phyloP scores from a whole-genome alignment of 495 filamentous ascomycete genomes.

The Letharia lupina region DNA sequence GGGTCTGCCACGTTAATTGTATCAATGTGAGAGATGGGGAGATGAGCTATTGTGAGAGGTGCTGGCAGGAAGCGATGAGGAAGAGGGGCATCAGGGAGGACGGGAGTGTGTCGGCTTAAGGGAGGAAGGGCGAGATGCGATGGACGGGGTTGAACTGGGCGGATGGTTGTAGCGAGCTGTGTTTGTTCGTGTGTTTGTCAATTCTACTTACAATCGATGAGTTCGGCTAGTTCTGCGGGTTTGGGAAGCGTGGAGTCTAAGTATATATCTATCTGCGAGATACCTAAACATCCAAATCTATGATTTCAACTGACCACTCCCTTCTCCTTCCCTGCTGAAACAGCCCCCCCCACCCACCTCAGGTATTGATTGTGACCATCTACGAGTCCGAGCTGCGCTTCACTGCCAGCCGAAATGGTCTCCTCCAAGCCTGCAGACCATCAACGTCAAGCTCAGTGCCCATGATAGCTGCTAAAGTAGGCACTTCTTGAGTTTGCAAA shows the following conservation, averaged over 20 bases:
- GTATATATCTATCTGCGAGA: background rate
- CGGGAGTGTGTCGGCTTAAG: background rate
- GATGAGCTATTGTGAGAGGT: background rate
- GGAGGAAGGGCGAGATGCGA: background rate
- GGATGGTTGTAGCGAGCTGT: background rate
- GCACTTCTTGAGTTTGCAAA: no score
- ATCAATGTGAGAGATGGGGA: background rate
- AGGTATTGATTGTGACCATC: no score
- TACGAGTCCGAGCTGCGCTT: no score
- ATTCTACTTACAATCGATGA: background rate
- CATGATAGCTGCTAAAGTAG: no score
- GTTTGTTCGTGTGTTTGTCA: background rate
- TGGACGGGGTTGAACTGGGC: background rate
- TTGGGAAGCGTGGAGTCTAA: background rate
- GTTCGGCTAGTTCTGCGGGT: background rate
- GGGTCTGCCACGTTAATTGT: background rate
- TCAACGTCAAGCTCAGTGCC: no score
- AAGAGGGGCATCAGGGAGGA: background rate
- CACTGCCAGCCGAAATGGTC: no score
- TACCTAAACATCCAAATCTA: background rate
- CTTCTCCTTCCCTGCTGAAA: background rate
- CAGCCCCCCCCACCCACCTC: background rate
- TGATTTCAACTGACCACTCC: background rate
- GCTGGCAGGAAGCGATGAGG: slow-evolving; percentile 1
- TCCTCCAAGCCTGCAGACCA: no score